Conservation (phyloP, 805 yeast genomes). For the Metschnikowia aberdeeniae region DNA sequence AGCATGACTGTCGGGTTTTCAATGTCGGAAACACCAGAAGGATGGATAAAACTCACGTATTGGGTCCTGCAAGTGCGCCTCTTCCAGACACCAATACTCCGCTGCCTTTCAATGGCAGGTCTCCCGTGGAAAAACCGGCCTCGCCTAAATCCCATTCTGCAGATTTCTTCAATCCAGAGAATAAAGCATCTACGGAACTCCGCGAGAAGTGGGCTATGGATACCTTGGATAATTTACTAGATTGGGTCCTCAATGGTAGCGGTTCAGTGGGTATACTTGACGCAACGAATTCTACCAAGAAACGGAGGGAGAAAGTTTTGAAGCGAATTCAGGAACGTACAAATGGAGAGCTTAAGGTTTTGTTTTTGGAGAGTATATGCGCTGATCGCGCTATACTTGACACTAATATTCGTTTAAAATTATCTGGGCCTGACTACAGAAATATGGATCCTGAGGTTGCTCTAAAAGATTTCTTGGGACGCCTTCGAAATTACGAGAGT, state of each 20-base stretch:
- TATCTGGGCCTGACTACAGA: conserved; percentile 89
- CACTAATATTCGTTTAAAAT: conserved; percentile 75
- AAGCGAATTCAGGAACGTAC: conserved; percentile 53
- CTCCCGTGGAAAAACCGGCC: conserved; percentile 17
- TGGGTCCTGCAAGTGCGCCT: conserved; percentile 71
- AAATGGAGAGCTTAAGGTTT: conserved; percentile 64
- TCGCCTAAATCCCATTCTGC: conserved; percentile 57
- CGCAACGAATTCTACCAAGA: conserved; percentile 73
- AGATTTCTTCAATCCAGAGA: conserved; percentile 79
- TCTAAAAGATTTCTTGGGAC: conserved; percentile 68
- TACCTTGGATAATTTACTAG: conserved; percentile 77
- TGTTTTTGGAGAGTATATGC: conserved; percentile 85
- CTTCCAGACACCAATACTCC: conserved; percentile 42
- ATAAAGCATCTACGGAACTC: conserved; percentile 55
- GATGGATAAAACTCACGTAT: conserved; percentile 46
- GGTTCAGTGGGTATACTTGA: conserved; percentile 93
- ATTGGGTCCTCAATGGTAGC: conserved; percentile 71
- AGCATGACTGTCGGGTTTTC: conserved; percentile 84
- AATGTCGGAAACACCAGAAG: conserved; percentile 95
- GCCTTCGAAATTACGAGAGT: conserved; percentile 77
- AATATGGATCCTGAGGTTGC: conserved; percentile 82
- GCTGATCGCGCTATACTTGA: conserved; percentile 76
- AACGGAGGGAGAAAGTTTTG: conserved; percentile 57
- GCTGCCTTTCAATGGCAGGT: conserved; percentile 18
- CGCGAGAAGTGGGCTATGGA: conserved; percentile 97